phyloP scores from a whole-genome alignment of 2,329 filamentous ascomycete species.

The Monosporascus sp. region DNA sequence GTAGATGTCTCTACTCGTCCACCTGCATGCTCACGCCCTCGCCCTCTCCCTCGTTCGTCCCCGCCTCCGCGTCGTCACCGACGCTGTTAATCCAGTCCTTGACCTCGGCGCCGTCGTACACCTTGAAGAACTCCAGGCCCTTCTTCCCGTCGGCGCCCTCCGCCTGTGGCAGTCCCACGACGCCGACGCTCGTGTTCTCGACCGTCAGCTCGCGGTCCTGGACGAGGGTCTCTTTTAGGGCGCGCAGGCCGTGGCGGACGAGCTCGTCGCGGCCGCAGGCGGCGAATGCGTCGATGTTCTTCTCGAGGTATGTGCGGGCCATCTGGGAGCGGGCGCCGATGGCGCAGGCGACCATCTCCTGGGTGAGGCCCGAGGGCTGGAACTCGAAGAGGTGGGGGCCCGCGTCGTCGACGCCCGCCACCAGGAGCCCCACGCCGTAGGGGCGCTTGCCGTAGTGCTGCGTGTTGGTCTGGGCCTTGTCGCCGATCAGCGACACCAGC shows the following conservation, averaged over 20 bases:
- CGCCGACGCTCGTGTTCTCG: conserved; percentile 89
- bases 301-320: conserved; percentile 94
- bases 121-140: conserved; percentile 73
- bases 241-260: conserved; percentile 82
- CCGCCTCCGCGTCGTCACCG: conserved; percentile 48
- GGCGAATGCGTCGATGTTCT: conserved; percentile 80
- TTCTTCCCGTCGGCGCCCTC: conserved; percentile 34
- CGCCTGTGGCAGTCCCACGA: conserved; percentile 57
- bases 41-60: conserved; percentile 34
- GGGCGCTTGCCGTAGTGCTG: conserved; percentile 95
- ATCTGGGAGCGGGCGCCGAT: conserved; percentile 96
- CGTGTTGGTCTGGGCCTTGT: conserved; percentile 96
- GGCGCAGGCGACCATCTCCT: conserved; percentile 94
- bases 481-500: conserved; percentile 86
- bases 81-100: conserved; percentile 78
- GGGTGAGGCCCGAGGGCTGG: conserved; percentile 90
- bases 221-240: conserved; percentile 89
- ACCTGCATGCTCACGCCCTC: conserved; percentile 43
- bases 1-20: conserved; percentile 26
- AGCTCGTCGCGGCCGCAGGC: conserved; percentile 75
- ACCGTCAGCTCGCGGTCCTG: conserved; percentile 98
- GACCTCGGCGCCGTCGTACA: conserved; percentile 86
- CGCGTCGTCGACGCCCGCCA: conserved; percentile 88
- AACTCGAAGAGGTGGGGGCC: conserved; percentile 98
- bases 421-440: conserved; percentile 89